phyloP scores from a whole-genome alignment of 805 yeast genomes.

The Wickerhamia fluorescens region DNA sequence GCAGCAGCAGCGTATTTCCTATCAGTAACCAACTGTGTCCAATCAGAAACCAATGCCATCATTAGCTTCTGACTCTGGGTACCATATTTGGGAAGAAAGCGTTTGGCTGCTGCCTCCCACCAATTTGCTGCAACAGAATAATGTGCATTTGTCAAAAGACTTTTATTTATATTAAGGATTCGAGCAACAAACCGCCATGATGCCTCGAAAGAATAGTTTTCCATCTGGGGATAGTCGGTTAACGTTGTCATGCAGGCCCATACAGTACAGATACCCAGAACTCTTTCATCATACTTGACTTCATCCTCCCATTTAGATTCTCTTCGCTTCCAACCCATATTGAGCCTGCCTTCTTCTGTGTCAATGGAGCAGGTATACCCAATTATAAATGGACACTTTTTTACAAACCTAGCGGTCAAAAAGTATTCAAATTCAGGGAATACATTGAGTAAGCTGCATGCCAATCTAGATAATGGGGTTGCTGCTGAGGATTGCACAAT shows the following conservation, averaged over 20 bases:
- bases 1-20: constrained; percentile 69
- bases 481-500: constrained; percentile 73
- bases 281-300: constrained; percentile 71
- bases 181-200: constrained; percentile 74
- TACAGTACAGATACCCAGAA: constrained; percentile 78
- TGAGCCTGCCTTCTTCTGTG: constrained; percentile 71
- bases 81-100: constrained; percentile 54
- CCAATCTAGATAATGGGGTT: constrained; percentile 66
- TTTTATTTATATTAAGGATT: constrained; percentile 48
- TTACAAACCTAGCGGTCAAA: constrained; percentile 73
- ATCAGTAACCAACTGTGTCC: constrained; percentile 48
- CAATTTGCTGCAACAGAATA: constrained; percentile 68
- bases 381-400: constrained; percentile 83
- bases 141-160: constrained; percentile 57
- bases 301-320: constrained; percentile 54
- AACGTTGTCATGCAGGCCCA: constrained; percentile 71
- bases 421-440: constrained; percentile 48
- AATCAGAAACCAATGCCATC: constrained; percentile 35
- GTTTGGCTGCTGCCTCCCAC: constrained; percentile 81
- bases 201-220: constrained; percentile 24
- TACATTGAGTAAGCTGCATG: constrained; percentile 44
- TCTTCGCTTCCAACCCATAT: constrained; percentile 83
- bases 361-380: constrained; percentile 74
- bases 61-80: constrained; percentile 64
- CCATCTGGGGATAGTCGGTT: constrained; percentile 12